Evolutionary conservation across 495 filamentous ascomycete species (phyloP).

Genomic region (Corynascus novoguineensis): DNA sequence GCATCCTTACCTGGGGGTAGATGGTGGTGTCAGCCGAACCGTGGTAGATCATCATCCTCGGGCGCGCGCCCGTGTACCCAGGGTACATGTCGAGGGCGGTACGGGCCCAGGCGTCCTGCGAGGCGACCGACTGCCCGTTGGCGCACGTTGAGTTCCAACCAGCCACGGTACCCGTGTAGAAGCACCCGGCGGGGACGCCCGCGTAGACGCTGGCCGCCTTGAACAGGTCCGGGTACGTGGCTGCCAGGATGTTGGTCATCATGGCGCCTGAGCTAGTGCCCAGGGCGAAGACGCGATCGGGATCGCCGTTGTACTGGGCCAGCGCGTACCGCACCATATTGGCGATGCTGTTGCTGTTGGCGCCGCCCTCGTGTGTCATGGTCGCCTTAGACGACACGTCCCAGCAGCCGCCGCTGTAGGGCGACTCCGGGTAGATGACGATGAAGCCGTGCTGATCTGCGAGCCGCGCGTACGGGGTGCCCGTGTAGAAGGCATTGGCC

Average conservation of each 20-base stretch:
- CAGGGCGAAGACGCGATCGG: slow-evolving; percentile 45
- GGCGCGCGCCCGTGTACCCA: slow-evolving; percentile 45
- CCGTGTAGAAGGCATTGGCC: slow-evolving; percentile 45
- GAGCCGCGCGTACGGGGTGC: slow-evolving; percentile 42
- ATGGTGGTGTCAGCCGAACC: slow-evolving; percentile 46
- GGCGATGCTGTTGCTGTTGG: slow-evolving; percentile 53
- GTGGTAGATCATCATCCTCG: slow-evolving; percentile 53
- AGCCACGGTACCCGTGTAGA: slow-evolving; percentile 39
- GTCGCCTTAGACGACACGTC: slow-evolving; percentile 52
- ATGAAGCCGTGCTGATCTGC: slow-evolving; percentile 53
- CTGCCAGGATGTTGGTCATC: slow-evolving; percentile 51
- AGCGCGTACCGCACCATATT: slow-evolving; percentile 56
- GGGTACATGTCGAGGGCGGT: slow-evolving; percentile 45
- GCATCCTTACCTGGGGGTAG: slow-evolving; percentile 25
- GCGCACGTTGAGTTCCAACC: slow-evolving; percentile 46
- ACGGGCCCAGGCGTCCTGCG: slow-evolving; percentile 40
- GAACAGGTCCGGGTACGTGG: slow-evolving; percentile 54
- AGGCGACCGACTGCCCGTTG: slow-evolving; percentile 35
- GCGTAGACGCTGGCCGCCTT: slow-evolving; percentile 51
- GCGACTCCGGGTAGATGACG: slow-evolving; percentile 51
- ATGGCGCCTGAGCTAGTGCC: slow-evolving; percentile 50
- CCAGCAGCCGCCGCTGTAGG: slow-evolving; percentile 51
- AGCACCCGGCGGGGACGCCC: slow-evolving; percentile 59
- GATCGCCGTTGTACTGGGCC: slow-evolving; percentile 44
- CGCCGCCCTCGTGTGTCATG: slow-evolving; percentile 53